Evolutionary conservation across 306 rosid species (phyloP).

Genomic region (Acacia confusa): DNA sequence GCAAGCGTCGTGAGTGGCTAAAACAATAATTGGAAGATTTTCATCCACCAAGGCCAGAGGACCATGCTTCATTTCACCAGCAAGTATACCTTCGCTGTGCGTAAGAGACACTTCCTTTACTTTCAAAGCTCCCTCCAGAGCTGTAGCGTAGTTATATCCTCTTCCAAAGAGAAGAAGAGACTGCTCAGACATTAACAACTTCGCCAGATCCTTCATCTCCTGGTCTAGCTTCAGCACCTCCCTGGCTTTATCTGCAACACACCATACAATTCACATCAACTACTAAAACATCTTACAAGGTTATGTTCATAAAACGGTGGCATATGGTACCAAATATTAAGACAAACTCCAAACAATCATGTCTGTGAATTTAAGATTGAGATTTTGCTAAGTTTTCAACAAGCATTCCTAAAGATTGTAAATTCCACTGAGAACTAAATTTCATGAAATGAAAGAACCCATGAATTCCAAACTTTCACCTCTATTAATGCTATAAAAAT

Average conservation of each 20-base stretch:
- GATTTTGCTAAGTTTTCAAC: not conserved
- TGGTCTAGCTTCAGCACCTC: conserved; percentile 88
- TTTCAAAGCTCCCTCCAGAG: conserved; percentile 97
- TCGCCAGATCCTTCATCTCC: conserved; percentile 89
- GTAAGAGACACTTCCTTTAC: conserved; percentile 97
- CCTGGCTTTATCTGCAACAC: conserved; percentile 72
- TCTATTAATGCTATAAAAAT: not conserved
- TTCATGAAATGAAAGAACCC: conserved; percentile 8
- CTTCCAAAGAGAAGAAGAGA: conserved; percentile 98
- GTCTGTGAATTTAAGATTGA: not conserved
- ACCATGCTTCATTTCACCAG: conserved; percentile 99
- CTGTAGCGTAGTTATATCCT: conserved; percentile 93
- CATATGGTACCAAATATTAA: conserved; percentile 25
- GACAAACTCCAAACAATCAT: conserved; percentile 6
- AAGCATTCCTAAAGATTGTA: not conserved
- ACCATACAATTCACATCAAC: conserved; percentile 23
- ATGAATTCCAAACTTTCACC: conserved; percentile 6
- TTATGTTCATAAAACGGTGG: conserved; percentile 5
- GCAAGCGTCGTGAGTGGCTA: conserved; percentile 94
- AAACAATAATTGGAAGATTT: conserved; percentile 82
- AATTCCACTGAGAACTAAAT: not conserved
- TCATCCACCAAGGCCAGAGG: conserved; percentile 97
- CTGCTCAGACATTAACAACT: conserved; percentile 84
- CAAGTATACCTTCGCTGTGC: conserved; percentile 99
- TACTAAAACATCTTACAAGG: conserved; percentile 10